These are phyloP conservation scores for Sambucus nigra DNA, from an alignment of 129 eudicot species.

Conservation along the genomic window DNA sequence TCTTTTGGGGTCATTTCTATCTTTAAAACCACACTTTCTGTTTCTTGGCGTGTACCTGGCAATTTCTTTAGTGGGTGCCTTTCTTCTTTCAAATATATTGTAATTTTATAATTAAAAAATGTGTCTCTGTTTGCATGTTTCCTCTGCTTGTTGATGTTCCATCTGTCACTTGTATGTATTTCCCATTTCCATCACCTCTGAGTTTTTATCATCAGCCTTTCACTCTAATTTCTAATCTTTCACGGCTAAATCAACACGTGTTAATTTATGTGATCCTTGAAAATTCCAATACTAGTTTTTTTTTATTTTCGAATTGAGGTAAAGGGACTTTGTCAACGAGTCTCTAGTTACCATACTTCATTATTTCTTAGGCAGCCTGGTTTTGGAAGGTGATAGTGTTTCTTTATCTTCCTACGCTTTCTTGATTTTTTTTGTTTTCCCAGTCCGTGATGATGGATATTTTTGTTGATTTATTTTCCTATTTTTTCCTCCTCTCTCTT, in stretches of 20 bases:
- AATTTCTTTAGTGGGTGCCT: neutral
- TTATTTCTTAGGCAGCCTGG: too few species aligned
- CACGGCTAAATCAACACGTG: too few species aligned
- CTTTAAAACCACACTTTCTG: neutral
- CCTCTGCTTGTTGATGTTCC: neutral
- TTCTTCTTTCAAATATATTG: constrained; percentile 4
- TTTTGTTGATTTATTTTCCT: constrained; percentile 4
- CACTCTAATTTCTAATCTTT: too few species aligned
- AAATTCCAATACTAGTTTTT: too few species aligned
- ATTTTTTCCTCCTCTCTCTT: neutral
- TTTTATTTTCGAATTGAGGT: too few species aligned
- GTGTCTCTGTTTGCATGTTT: constrained; percentile 24
- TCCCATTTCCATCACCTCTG: neutral
- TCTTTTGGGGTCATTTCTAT: neutral
- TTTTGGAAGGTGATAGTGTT: too few species aligned
- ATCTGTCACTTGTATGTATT: constrained; percentile 1
- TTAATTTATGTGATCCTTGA: too few species aligned
- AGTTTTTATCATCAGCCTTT: neutral
- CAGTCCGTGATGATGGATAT: neutral
- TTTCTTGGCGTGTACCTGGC: neutral
- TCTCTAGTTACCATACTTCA: too few species aligned
- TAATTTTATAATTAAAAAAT: neutral
- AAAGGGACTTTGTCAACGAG: too few species aligned
- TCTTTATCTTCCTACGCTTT: too few species aligned
- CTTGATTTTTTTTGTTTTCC: neutral